A percentile compares a stretch with the other conserved stretches of the same genome.
Evolutionary conservation across 78 protist species (phyloP).

Genomic region (Dictyostelium brefeldianum): DNA sequence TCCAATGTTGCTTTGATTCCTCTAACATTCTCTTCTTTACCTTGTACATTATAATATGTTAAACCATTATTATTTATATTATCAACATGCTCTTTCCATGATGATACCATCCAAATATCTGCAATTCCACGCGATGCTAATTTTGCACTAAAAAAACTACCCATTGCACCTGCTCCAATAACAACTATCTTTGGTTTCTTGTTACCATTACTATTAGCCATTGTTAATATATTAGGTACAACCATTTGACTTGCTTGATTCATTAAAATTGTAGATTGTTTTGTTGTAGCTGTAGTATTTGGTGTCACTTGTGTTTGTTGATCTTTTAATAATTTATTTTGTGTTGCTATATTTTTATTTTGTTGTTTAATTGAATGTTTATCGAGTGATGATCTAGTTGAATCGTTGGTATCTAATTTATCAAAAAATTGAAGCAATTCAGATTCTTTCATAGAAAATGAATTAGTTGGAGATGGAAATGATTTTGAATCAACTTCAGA

Average conservation of each 20-base stretch:
- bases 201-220: neutral
- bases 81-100: conserved; percentile 84
- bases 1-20: conserved; percentile 64
- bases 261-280: neutral
- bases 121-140: conserved; percentile 44
- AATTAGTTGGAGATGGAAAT: conserved; percentile 75
- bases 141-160: conserved; percentile 75
- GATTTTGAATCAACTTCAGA: conserved; percentile 65
- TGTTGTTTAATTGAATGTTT: neutral
- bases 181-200: conserved; percentile 60
- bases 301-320: neutral
- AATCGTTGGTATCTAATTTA: neutral
- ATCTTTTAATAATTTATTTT: conserved; percentile 17
- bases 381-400: neutral
- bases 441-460: conserved; percentile 75
- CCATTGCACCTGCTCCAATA: conserved; percentile 89
- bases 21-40: conserved; percentile 39
- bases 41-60: conserved; percentile 45
- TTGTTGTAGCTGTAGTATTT: neutral
- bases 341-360: conserved; percentile 6
- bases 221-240: neutral
- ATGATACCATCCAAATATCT: conserved; percentile 82
- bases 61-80: conserved; percentile 65
- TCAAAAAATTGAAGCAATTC: conserved; percentile 50
- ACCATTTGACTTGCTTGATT: neutral